phyloP scores from a whole-genome alignment of 179 eudicot species.

The Pouteria campechiana region DNA sequence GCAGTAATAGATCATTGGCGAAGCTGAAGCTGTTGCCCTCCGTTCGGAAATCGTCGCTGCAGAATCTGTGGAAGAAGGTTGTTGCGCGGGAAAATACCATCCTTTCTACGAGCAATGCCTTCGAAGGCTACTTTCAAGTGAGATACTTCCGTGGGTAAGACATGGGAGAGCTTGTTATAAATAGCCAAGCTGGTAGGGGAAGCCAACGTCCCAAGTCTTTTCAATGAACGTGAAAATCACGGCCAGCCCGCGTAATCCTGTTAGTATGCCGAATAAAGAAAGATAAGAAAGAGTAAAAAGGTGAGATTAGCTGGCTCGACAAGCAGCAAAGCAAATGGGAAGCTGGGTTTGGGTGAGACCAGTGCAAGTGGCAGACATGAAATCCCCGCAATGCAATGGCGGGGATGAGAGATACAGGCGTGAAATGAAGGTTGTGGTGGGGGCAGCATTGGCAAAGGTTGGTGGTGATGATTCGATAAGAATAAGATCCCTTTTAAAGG shows the following conservation, averaged over 20 bases:
- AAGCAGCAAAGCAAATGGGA: conserved; percentile 11
- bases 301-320: no score
- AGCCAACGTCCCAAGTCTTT: no score
- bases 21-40: conserved; percentile 30
- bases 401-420: neutral
- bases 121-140: conserved; percentile 4
- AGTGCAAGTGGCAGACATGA: conserved; percentile 10
- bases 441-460: conserved; percentile 4
- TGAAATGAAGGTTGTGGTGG: conserved; percentile 2
- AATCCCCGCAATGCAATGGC: neutral
- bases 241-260: no score
- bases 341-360: conserved; percentile 7
- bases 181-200: conserved; percentile 5
- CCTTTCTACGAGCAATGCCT: neutral
- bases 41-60: conserved; percentile 23
- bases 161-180: conserved; percentile 14
- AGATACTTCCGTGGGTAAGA: conserved; percentile 3
- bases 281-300: conserved; percentile 3
- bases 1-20: conserved; percentile 46
- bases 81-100: conserved; percentile 33
- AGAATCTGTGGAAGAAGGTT: conserved; percentile 25
- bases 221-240: no score
- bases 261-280: conserved; percentile 7
- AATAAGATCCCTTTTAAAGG: conserved; percentile 1
- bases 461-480: neutral